These are phyloP conservation scores for Panellus pusillus DNA, from an alignment of 768 basidiomycete genomes.

Conservation along the genomic window DNA sequence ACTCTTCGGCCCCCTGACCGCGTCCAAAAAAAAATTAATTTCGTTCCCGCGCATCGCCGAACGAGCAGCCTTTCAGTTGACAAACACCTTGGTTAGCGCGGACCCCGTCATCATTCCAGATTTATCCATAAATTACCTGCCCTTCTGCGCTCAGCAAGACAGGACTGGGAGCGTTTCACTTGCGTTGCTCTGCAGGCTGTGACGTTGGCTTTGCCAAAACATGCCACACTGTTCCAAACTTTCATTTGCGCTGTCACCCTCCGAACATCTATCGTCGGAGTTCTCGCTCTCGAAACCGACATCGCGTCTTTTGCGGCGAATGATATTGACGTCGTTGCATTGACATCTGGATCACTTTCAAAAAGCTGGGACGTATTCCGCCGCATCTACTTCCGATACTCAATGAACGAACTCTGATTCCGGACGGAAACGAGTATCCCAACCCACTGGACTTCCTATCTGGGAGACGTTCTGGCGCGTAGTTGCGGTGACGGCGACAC, in stretches of 20 bases:
- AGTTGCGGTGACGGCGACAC: conserved; percentile 44
- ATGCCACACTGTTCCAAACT: conserved; percentile 30
- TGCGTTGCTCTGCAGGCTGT: conserved; percentile 31
- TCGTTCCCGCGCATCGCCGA: conserved; percentile 34
- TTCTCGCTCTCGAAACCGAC: conserved; percentile 37
- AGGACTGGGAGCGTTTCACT: conserved; percentile 37
- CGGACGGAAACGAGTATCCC: conserved; percentile 29
- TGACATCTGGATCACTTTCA: conserved; percentile 52
- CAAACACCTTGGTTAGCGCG: conserved; percentile 54
- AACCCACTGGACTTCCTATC: conserved; percentile 53
- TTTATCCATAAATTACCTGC: conserved; percentile 32
- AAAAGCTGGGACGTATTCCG: conserved; percentile 32
- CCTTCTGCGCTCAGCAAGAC: conserved; percentile 30
- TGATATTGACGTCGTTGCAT: conserved; percentile 39
- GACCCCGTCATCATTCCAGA: conserved; percentile 31
- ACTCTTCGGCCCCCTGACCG: conserved; percentile 2
- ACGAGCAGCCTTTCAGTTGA: conserved; percentile 37
- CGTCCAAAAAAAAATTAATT: conserved; percentile 13
- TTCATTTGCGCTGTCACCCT: conserved; percentile 50
- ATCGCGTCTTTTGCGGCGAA: conserved; percentile 29
- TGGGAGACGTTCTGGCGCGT: conserved; percentile 69
- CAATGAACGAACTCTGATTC: conserved; percentile 40
- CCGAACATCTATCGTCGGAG: conserved; percentile 39
- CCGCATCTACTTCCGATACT: conserved; percentile 33
- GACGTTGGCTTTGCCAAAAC: conserved; percentile 23